Evolutionary conservation across 768 basidiomycete genomes (phyloP).

Genomic region (Tulasnella sp.): DNA sequence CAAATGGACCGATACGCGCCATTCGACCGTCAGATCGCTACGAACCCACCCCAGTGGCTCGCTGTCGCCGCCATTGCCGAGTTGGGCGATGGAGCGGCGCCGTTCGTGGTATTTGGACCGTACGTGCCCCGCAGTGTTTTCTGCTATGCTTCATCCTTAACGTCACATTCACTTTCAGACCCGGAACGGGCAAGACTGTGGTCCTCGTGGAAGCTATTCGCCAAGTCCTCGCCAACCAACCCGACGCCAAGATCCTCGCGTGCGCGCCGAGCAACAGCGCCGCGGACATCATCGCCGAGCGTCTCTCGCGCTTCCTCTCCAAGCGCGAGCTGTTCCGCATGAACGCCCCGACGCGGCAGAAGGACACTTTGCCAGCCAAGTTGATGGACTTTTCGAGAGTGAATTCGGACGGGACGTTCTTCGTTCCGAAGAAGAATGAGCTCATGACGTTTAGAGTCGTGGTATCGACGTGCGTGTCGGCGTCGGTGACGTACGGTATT

Average conservation of each 20-base stretch:
- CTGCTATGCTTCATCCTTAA: not conserved
- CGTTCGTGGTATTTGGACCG: conserved; percentile 57
- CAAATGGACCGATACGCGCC: conserved; percentile 1
- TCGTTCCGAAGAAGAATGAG: conserved; percentile 32
- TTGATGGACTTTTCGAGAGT: conserved; percentile 31
- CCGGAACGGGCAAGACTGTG: conserved; percentile 57
- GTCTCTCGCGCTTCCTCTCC: conserved; percentile 23
- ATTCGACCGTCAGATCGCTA: conserved; percentile 25
- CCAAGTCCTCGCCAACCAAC: conserved; percentile 37
- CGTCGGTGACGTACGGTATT: conserved; percentile 35
- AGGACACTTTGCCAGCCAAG: conserved; percentile 28
- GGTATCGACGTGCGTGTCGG: conserved; percentile 47
- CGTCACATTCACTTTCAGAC: conserved; percentile 25
- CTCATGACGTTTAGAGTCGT: conserved; percentile 40
- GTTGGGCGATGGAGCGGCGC: conserved; percentile 35
- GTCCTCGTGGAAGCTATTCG: conserved; percentile 52
- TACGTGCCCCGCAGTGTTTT: conserved; percentile 25
- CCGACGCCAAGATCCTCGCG: conserved; percentile 39
- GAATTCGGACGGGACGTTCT: conserved; percentile 33
- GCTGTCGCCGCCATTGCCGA: conserved; percentile 40
- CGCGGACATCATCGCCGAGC: conserved; percentile 42
- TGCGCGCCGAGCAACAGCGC: conserved; percentile 61
- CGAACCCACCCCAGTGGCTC: conserved; percentile 39
- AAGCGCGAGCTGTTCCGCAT: conserved; percentile 38
- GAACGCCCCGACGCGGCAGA: conserved; percentile 37